phyloP scores from a whole-genome alignment of 2,329 filamentous ascomycete genomes.

The Colletotrichum plurivorum region DNA sequence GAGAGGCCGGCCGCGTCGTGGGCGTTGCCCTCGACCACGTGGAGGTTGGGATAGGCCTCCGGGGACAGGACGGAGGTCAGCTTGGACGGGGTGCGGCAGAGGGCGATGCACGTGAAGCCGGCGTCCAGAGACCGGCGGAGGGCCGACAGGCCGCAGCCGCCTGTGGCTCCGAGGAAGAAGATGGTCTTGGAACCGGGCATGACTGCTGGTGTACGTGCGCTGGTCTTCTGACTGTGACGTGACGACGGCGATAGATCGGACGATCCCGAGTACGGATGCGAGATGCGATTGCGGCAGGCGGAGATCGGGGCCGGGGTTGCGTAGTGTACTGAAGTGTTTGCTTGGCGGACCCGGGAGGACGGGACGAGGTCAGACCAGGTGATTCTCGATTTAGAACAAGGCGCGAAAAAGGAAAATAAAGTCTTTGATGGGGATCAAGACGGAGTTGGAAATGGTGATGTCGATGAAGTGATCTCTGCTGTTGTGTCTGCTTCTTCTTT shows the following conservation, averaged over 20 bases:
- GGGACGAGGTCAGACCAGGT: background rate
- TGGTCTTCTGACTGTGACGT: too few species aligned
- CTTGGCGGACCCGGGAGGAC: background rate
- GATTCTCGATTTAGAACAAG: background rate
- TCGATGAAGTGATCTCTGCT: background rate
- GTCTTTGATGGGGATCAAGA: background rate
- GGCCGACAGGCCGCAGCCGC: conserved; percentile 62
- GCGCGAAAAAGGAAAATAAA: background rate
- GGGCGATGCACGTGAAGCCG: conserved; percentile 62
- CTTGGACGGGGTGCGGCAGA: conserved; percentile 65
- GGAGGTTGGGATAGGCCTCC: conserved; percentile 53
- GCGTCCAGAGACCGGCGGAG: conserved; percentile 61
- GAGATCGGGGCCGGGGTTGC: background rate
- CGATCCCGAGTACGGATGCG: conserved; percentile 38
- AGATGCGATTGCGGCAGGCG: conserved; percentile 5
- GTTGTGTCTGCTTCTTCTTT: background rate
- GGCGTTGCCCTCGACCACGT: conserved; percentile 63
- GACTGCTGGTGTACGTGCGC: background rate
- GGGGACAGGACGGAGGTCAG: conserved; percentile 55
- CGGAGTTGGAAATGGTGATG: background rate
- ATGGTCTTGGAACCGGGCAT: conserved; percentile 53
- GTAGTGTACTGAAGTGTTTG: too few species aligned
- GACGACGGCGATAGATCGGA: background rate
- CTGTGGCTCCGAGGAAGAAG: conserved; percentile 68
- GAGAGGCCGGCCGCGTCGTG: conserved; percentile 56